Conservation (phyloP, 495 filamentous ascomycete genomes). For the Penicillium atrosanguineum region DNA sequence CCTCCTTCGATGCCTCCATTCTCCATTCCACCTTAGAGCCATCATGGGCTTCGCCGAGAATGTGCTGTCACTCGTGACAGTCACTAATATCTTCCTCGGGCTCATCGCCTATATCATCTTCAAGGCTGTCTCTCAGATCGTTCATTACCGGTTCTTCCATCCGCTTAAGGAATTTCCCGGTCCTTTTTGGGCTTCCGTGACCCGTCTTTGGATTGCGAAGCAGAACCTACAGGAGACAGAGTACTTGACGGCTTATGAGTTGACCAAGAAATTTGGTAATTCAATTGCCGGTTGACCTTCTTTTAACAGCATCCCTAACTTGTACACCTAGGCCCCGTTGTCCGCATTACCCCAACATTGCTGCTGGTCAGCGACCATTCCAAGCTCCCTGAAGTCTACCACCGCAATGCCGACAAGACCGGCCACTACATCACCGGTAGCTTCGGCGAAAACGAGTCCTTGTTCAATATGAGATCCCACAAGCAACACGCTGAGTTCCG, state of each 20-base stretch:
- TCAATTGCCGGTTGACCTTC: too few species aligned
- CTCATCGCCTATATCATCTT: slow-evolving; percentile 28
- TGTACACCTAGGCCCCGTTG: slow-evolving; percentile 30
- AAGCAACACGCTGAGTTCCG: slow-evolving; percentile 47
- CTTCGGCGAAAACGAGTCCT: slow-evolving; percentile 45
- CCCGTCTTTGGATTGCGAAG: slow-evolving; percentile 49
- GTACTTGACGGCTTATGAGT: slow-evolving; percentile 32
- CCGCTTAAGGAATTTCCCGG: slow-evolving; percentile 51
- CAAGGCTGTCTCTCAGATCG: slow-evolving; percentile 30
- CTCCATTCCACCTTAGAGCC: too few species aligned
- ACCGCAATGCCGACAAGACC: slow-evolving; percentile 54
- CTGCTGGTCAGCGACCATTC: slow-evolving; percentile 43
- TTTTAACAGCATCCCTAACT: too few species aligned
- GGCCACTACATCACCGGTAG: slow-evolving; percentile 51
- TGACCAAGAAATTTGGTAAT: slow-evolving; percentile 51
- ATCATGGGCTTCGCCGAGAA: slow-evolving; percentile 33
- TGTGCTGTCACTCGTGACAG: slow-evolving; percentile 31
- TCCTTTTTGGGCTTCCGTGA: slow-evolving; percentile 52
- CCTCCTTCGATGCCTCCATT: background rate
- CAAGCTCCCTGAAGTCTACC: slow-evolving; percentile 52
- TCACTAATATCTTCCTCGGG: slow-evolving; percentile 24
- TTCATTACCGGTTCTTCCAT: slow-evolving; percentile 54
- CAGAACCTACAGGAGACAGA: slow-evolving; percentile 46
- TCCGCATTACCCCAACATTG: slow-evolving; percentile 46
- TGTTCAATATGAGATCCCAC: slow-evolving; percentile 51